These are phyloP conservation scores for Grammothele lineata DNA, from an alignment of 768 basidiomycete species.

Conservation along the genomic window DNA sequence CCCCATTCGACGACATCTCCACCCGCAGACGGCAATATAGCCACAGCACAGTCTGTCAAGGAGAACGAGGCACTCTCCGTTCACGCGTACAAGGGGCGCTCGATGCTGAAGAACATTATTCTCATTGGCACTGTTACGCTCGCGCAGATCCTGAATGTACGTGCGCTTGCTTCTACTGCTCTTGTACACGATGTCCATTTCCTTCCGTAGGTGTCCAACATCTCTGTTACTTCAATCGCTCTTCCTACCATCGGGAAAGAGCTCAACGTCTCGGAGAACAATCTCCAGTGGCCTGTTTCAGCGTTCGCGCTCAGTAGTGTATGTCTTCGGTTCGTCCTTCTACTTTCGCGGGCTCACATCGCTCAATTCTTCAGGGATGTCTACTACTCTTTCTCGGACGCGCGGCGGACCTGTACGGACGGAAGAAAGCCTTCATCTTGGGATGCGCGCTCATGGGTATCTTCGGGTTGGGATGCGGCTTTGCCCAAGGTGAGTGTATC, in stretches of 20 bases:
- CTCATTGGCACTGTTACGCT: constrained; percentile 26
- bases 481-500: constrained; percentile 43
- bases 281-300: constrained; percentile 64
- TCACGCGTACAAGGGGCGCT: no score
- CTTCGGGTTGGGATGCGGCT: constrained; percentile 63
- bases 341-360: no score
- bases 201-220: constrained; percentile 18
- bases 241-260: constrained; percentile 31
- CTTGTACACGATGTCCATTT: not conserved
- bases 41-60: no score
- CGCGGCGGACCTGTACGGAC: constrained; percentile 77
- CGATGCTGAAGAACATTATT: constrained; percentile 9
- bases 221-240: constrained; percentile 23
- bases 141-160: constrained; percentile 29
- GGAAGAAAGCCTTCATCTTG: constrained; percentile 59
- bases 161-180: not conserved
- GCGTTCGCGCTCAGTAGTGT: constrained; percentile 69
- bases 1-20: no score
- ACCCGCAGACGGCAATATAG: no score
- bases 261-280: constrained; percentile 44
- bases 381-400: constrained; percentile 72
- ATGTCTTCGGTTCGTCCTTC: no score
- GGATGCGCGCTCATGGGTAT: constrained; percentile 52
- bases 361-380: constrained; percentile 52
- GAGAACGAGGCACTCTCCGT: no score